Base-by-base conservation (phyloP, 23 red algal species). In the Rhodosorus marinus region DNA sequence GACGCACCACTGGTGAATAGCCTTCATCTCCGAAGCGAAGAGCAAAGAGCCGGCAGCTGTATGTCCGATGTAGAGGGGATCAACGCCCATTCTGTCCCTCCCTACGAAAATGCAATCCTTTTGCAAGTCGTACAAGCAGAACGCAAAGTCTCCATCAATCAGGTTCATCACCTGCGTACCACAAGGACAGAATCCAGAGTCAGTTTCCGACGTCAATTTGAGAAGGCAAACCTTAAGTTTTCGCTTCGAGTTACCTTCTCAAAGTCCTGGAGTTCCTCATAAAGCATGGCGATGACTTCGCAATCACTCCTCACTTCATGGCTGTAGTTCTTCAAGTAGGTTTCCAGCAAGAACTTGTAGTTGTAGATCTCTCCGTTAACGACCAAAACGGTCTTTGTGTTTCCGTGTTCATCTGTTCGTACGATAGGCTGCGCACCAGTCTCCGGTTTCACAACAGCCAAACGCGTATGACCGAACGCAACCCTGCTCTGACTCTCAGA, bases 311-410 rank as follows among this genome's bases (percentile, higher is more conserved):
- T n/a, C n/a, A n/a, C n/a, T n/a, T n/a, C 1, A 45, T 72, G 38
- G 41, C 51, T 70, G 30, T 26, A 20, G 2, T 8, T 41, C 8
- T 64, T 33, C 29, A 82, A 61, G 23, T 59, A 29, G 5, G 17
- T 2, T 33, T 43, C 1, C 61, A 55, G 59, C 17, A 84, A 64
- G 23, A 51, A 33, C 22, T 50, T 47, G 33, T 98, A 80, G 45
- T 98, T 98, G 66, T 98, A 98, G 64, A 98, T 84, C 54, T 98
- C 90, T 9, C 90, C 90, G 46, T 98, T 98, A 29, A 75, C 72
- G 28, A 81, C 65, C 51, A 71, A 55, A 20, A 27, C 52, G 45
- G 71, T 46, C 3, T 19, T 30, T 47, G 55, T 51, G 20, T 54
- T 47, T 35, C 64, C 57, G 33, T 47, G 35, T 43, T 56, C 64